Evolutionary conservation across 805 yeast species (phyloP).

Genomic region (Saturnispora saitoi): DNA sequence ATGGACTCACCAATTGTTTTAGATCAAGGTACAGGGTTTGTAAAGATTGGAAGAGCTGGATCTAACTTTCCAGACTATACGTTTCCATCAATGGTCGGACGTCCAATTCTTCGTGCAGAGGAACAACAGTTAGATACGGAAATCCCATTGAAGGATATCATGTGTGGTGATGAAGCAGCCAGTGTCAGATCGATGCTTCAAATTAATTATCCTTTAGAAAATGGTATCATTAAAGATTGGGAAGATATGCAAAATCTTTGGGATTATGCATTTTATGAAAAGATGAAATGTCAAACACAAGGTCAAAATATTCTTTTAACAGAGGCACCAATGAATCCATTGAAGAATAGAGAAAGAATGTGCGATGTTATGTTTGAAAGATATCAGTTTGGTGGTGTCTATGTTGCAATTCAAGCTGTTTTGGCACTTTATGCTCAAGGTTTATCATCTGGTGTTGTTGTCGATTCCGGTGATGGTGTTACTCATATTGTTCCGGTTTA

Average conservation of each 20-base stretch:
- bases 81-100: constrained; percentile 94
- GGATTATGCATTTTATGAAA: constrained; percentile 94
- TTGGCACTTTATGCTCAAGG: constrained; percentile 96
- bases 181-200: constrained; percentile 84
- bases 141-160: constrained; percentile 82
- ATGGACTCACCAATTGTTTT: constrained; percentile 46
- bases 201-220: constrained; percentile 97
- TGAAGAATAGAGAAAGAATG: constrained; percentile 84
- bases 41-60: constrained; percentile 93
- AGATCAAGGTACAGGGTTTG: constrained; percentile 99
- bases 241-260: constrained; percentile 97
- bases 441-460: constrained; percentile 92
- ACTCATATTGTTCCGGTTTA: constrained; percentile 98
- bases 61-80: constrained; percentile 95
- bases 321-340: constrained; percentile 97
- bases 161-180: constrained; percentile 96
- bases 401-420: constrained; percentile 97
- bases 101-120: constrained; percentile 95
- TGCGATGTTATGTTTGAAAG: constrained; percentile 89
- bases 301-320: constrained; percentile 82
- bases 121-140: constrained; percentile 57
- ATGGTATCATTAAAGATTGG: constrained; percentile 96
- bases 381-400: constrained; percentile 84
- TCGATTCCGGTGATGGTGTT: constrained; percentile 98
- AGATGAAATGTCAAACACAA: constrained; percentile 66